Percentiles rank a stretch among this genome's conserved stretches.
These are phyloP conservation scores for Arctium lappa DNA, from an alignment of 129 eudicot genomes.

Conservation along the genomic window DNA sequence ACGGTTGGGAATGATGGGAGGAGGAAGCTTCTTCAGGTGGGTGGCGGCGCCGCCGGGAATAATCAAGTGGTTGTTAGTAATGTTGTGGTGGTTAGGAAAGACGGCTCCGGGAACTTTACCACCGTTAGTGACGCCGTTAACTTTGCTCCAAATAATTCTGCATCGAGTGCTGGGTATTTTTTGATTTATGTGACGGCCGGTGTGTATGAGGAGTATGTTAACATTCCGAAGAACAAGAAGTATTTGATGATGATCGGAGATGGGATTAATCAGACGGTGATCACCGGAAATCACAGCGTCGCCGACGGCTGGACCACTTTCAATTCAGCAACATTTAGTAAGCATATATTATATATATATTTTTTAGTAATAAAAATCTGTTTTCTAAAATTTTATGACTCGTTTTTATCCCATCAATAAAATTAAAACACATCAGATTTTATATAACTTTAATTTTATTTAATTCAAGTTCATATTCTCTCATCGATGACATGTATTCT, in stretches of 20 bases:
- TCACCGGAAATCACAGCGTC: constrained; percentile 58
- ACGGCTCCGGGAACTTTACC: constrained; percentile 53
- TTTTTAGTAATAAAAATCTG: too few relatives aligned
- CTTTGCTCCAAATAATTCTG: constrained; percentile 51
- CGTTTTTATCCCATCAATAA: too few relatives aligned
- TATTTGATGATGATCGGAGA: constrained; percentile 69
- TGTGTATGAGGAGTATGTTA: constrained; percentile 55
- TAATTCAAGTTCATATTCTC: too few relatives aligned
- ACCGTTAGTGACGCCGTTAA: constrained; percentile 57
- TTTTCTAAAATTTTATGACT: too few relatives aligned
- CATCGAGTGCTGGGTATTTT: constrained; percentile 40
- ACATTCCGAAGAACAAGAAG: constrained; percentile 45
- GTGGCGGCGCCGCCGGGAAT: constrained; percentile 1
- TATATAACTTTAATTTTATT: too few relatives aligned
- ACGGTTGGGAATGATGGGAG: background rate
- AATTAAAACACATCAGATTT: too few relatives aligned
- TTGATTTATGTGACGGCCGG: constrained; percentile 46
- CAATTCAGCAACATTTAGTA: constrained; percentile 66
- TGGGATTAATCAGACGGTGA: constrained; percentile 61
- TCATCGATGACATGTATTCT: too few relatives aligned
- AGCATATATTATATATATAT: background rate
- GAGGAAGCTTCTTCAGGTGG: constrained; percentile 27
- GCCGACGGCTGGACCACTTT: constrained; percentile 74
- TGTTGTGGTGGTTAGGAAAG: constrained; percentile 43
- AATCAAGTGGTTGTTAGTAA: constrained; percentile 22